Base-by-base conservation (phyloP, 2,329 filamentous ascomycete species). In the Aspergillus hiratsukae region DNA sequence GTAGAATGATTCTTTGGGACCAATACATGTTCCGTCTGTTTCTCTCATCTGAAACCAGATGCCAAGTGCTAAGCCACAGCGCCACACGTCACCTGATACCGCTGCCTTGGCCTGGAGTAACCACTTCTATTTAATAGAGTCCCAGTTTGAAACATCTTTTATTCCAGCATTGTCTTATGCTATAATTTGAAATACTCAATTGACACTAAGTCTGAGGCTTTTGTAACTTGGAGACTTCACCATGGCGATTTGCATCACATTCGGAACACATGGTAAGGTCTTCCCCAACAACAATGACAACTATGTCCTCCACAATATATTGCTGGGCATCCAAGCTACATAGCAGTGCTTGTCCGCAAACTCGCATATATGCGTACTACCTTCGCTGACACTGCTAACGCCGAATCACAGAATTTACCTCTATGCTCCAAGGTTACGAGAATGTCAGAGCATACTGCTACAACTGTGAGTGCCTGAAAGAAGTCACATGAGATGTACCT, bases 401-500 rank as follows among this genome's bases (percentile, higher is more conserved):
- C 21, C 3, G 37, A 46, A 46, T 59, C 21, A 5, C 58, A 78
- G 76, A 78, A 57, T 78, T 78, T 61, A 73, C 75, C 2, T 75
- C 70, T 40, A 71, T 69, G 59, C 69, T 78, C 25, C 66, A 77
- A 60, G 76, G 75, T n/a, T 78, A 77, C 53, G 75, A 78, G 61
- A 67, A 76, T 54, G 72, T 76, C 35, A 73, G 75, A 49, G 76
- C 76, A 45, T 76, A 77, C 62, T 78, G 76, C 57, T 72, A 76
- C 52, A 78, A 78, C 58, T 78, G 76, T 74, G 59, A 65, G 73
- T 64, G 40, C 37, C 41, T 43, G 14, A n/a, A 29, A 45, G 23
- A 52, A 9, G 29, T 29, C 40, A 41, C 31, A 37, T 23, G 49
- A 41, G 35, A 51, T 48, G 56, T 55, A 55, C 43, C 55, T 52